A percentile compares a stretch with the other conserved stretches of the same genome.
Conservation (phyloP, 192 early-diverging fungal species). For the Coemansia sp. region DNA sequence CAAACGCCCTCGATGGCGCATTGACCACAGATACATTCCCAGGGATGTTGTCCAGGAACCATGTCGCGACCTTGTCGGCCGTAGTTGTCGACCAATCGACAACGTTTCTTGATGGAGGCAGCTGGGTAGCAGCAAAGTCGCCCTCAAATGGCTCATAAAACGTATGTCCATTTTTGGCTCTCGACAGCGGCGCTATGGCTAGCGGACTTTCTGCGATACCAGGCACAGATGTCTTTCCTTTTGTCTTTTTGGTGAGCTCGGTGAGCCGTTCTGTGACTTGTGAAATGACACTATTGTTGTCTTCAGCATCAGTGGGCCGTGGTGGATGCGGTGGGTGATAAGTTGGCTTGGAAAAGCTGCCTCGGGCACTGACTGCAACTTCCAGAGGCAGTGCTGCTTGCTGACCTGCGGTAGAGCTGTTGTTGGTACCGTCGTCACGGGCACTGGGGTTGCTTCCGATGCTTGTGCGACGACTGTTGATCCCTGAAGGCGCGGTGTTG, state of each 20-base stretch:
- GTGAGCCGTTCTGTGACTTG: slow-evolving; percentile 49
- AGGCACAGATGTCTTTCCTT: neutral
- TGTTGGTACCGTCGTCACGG: slow-evolving; percentile 30
- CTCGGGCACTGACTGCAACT: slow-evolving; percentile 31
- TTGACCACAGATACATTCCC: slow-evolving; percentile 46
- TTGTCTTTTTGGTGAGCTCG: slow-evolving; percentile 22
- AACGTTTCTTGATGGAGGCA: slow-evolving; percentile 45
- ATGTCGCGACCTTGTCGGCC: slow-evolving; percentile 51
- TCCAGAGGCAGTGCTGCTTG: slow-evolving; percentile 28
- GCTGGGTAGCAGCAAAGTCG: slow-evolving; percentile 12
- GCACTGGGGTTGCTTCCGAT: slow-evolving; percentile 34
- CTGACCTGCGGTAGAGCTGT: slow-evolving; percentile 19
- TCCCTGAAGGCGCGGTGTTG: neutral
- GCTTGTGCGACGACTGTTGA: slow-evolving; percentile 18
- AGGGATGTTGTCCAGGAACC: slow-evolving; percentile 56
- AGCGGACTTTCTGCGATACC: neutral
- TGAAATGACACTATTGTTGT: slow-evolving; percentile 43
- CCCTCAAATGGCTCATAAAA: slow-evolving; percentile 21
- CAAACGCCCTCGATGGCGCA: slow-evolving; percentile 32
- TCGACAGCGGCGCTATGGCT: neutral
- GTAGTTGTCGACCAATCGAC: slow-evolving; percentile 48
- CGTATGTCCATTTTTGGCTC: neutral
- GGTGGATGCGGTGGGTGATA: slow-evolving; percentile 5
- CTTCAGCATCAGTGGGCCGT: slow-evolving; percentile 14
- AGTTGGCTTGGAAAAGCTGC: slow-evolving; percentile 37